Evolutionary conservation across 805 yeast species (phyloP), one percentile per base, ranked within the genome.

Genomic region (Yarrowia deformans): DNA sequence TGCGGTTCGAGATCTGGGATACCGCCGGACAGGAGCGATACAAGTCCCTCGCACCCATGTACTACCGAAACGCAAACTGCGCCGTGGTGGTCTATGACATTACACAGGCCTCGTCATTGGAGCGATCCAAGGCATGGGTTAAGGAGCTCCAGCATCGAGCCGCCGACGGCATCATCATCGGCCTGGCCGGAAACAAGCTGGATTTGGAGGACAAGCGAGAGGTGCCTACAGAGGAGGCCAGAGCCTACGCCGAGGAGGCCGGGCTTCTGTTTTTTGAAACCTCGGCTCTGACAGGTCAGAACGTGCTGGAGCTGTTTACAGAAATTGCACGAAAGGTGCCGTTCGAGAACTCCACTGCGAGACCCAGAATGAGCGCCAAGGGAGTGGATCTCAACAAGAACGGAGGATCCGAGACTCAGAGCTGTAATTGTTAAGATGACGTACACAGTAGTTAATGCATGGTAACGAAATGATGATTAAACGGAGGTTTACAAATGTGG

Each of bases 1-100:
- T 78, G 70, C 81, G 76, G 77, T 88, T 78, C 67, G 86, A 84
- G 72, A 84, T 84, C 43, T 84, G 86, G 84, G 99, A 94, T 77
- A 94, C 99, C 14, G 99, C 99, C 0, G 99, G 99, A 34, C 99
- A 90, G 77, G 96, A 90, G 76, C 82, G 96, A 63, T 90, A 90
- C 81, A 90, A 89, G 75, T 88, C 91, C 19, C 79, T 90, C 71
- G 93, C 95, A 0, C 95, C 96, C 18, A 88, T 90, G 88, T 90
- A 90, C 76, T 90, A 90, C 75, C 80, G 96, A 68, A 90, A 90
- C 73, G 89, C 95, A 1, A 87, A 90, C 75, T 85, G 89, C 37
- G 98, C 98, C 0, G 82, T 95, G 32, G 90, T 95, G 0, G 97
- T 96, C 29, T 94, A 90, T 76, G 98, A 95, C 76, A 77, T 93